Conservation (phyloP, 1,284 basidiomycete species). For the Phlebopus sp. region DNA sequence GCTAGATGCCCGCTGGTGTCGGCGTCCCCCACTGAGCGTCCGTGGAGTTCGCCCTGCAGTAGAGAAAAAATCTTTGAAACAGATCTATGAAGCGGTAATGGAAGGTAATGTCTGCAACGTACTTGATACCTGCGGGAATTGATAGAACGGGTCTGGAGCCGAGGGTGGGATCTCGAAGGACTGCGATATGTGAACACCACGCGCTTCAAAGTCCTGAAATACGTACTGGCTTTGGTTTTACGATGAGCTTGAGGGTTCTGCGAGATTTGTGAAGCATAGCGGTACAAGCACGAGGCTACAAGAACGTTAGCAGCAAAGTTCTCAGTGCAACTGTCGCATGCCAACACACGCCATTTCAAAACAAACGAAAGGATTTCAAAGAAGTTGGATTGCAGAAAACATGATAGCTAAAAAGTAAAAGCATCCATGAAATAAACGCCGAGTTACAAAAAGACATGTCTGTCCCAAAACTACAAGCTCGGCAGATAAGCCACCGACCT, state of each 20-base stretch:
- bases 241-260: slow-evolving; percentile 20
- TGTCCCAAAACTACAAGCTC: slow-evolving; percentile 60
- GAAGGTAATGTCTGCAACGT: neutral
- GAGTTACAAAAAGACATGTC: slow-evolving; percentile 34
- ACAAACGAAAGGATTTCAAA: neutral
- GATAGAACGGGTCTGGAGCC: slow-evolving; percentile 25
- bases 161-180: slow-evolving; percentile 28
- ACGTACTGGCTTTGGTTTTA: slow-evolving; percentile 31
- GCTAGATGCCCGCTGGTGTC: neutral
- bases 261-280: slow-evolving; percentile 11
- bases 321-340: too few relatives aligned
- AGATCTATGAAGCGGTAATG: neutral
- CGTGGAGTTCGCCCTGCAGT: slow-evolving; percentile 13
- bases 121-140: slow-evolving; percentile 26
- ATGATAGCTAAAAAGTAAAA: neutral
- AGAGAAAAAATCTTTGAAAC: slow-evolving; percentile 14
- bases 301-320: too few relatives aligned
- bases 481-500: slow-evolving; percentile 37
- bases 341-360: too few relatives aligned
- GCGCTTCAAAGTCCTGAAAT: neutral
- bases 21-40: neutral
- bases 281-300: too few relatives aligned
- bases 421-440: neutral
- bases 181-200: slow-evolving; percentile 1
- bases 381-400: neutral